Evolutionary conservation across 805 yeast genomes (phyloP), one percentile per base, ranked within the genome.

Genomic region (Scheffersomyces stipitis): DNA sequence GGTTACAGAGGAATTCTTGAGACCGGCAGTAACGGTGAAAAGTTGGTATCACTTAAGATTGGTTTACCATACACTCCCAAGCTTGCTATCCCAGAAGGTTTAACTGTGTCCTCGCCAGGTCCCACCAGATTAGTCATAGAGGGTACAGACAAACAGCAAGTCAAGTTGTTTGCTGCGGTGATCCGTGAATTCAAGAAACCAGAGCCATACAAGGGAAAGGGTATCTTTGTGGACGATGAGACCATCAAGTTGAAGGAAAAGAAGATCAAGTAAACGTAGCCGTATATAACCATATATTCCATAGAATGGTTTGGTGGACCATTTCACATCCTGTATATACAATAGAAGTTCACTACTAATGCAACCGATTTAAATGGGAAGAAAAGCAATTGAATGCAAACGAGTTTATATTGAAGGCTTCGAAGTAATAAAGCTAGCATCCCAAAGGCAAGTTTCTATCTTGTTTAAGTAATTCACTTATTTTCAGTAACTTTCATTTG

Each of bases 181-280:
- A 73, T 93, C 47, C 82, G 98, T 62, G 78, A 78, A 51, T 80
- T 80, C 72, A 87, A 86, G 60, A 95, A 95, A 43, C 99, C 99
- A 31, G 99, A 93, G 69, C 97, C 97, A 27, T 93, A 93, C 64
- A 93, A 93, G 69, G 99, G 99, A 59, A 95, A 95, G 52, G 99
- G 99, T 57, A 84, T 93, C 33, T 93, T 84, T 59, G 83, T 93
- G 34, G 86, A 90, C 62, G 85, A 81, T 55, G 98, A 93, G 70
- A 88, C 95, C 33, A 84, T 93, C 62, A 82, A 80, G 59, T 73
- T 91, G 57, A 93, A 93, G 76, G 87, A 83, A 51, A 87, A 87
- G 76, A 91, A 89, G 76, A 86, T 91, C 62, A 91, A 93, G 81
- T 91, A 75, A 59, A 20, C 24, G 24, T 7, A 20, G 7, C 24